phyloP scores from a whole-genome alignment of 2,329 filamentous ascomycete genomes.

The Sporothrix mexicana region DNA sequence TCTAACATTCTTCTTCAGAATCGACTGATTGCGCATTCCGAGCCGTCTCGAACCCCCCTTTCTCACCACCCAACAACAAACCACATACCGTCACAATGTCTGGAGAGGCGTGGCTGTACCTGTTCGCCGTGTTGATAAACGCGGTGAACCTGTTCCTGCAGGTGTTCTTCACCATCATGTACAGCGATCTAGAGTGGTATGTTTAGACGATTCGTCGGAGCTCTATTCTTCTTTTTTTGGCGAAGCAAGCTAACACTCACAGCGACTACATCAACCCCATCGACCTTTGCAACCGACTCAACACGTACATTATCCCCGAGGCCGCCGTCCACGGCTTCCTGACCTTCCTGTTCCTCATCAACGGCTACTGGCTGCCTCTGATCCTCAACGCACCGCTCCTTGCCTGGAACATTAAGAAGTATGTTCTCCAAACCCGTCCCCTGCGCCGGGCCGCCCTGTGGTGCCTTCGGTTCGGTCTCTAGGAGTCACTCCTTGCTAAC shows the following conservation, averaged over 20 bases:
- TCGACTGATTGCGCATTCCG: constrained; percentile 1
- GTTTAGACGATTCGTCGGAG: constrained; percentile 45
- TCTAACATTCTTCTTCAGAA: neutral
- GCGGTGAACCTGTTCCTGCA: constrained; percentile 99
- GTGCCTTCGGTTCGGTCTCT: neutral
- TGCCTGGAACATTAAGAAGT: constrained; percentile 98
- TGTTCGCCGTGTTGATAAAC: constrained; percentile 97
- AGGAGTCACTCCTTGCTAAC: neutral
- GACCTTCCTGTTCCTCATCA: constrained; percentile 95
- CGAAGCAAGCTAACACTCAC: constrained; percentile 41
- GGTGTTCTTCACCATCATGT: constrained; percentile 99
- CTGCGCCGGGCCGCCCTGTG: neutral
- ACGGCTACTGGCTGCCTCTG: constrained; percentile 96
- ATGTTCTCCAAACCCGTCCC: constrained; percentile 49
- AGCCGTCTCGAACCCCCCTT: neutral
- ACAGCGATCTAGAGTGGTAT: constrained; percentile 98
- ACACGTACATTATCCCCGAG: constrained; percentile 99
- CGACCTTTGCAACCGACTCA: constrained; percentile 99
- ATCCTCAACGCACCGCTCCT: constrained; percentile 90
- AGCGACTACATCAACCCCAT: constrained; percentile 99
- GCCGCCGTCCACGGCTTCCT: constrained; percentile 96
- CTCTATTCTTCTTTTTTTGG: neutral
- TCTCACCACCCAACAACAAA: neutral
- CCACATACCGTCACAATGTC: constrained; percentile 67
- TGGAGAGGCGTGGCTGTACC: constrained; percentile 97